Evolutionary conservation across 1,139 yeast genomes (phyloP), one percentile per base, ranked within the genome.

Genomic region (Sugiyamaella paludigena): DNA sequence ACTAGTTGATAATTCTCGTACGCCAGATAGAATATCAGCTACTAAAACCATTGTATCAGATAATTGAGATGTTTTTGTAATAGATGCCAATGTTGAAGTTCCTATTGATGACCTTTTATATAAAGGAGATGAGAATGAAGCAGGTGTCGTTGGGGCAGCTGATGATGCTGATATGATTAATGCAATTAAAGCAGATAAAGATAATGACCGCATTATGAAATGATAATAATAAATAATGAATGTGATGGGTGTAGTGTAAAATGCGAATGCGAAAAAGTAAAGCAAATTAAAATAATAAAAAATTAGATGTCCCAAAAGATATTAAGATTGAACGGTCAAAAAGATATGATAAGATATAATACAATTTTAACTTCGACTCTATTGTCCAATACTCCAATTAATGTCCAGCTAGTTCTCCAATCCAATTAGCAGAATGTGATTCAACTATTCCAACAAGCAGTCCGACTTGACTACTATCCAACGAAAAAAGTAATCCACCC

Each of bases 41-140:
- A 55, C 58, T 9, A 54, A 52, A 15, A 52, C 51, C 58, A 55
- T 52, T 16, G 50, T 37, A 11, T 34, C 36, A n/a, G 40, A 32
- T 13, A 42, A 16, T 24, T 40, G 35, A 4, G 34, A 32, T 5
- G 46, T 15, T 13, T 33, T 33, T 19, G 43, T 11, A 35, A 48
- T 40, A 7, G 45, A 30, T 9, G 43, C 28, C 19, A 48, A 28
- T 24, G 27, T 32, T 13, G 45, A 40, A 13, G 51, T 48, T 5
- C 51, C 50, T 19, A 13, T 3, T 28, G 45, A 19, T 9, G 29
- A 33, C 27, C 40, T 30, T 35, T 29, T 36, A 37, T 36, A 24
- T 37, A 43, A 10, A 24, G 45, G 45, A 24, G 27, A 43, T 12
- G 47, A 36, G 19, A 43, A 12, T 15, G 33, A 7, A 31, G 19